These are phyloP conservation scores for Paecilomyces dactylethromorphus DNA, from an alignment of 2,329 filamentous ascomycete genomes.

Conservation along the genomic window DNA sequence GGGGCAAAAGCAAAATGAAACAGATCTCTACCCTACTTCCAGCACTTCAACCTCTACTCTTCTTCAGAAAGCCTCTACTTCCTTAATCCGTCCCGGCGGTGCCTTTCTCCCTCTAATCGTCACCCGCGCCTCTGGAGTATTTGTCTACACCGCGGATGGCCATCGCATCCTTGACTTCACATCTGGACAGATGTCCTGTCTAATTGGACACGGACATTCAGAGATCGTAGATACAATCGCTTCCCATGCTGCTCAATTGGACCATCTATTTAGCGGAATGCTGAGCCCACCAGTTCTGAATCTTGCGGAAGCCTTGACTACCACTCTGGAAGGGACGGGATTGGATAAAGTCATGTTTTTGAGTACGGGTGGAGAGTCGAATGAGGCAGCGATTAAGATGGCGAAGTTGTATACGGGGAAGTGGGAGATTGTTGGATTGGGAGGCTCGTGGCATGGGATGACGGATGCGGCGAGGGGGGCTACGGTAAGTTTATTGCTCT, in stretches of 20 bases:
- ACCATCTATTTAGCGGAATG: slow-evolving; percentile 57
- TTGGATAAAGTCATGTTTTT: slow-evolving; percentile 54
- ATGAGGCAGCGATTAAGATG: slow-evolving; percentile 58
- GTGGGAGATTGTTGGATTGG: slow-evolving; percentile 57
- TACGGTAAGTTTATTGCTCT: slow-evolving; percentile 18
- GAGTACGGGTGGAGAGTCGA: slow-evolving; percentile 51
- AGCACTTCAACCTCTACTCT: neutral
- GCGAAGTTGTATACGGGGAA: slow-evolving; percentile 60
- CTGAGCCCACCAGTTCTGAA: slow-evolving; percentile 51
- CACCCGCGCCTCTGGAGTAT: slow-evolving; percentile 39
- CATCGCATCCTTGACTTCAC: slow-evolving; percentile 52
- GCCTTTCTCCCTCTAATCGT: slow-evolving; percentile 35
- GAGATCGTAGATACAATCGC: slow-evolving; percentile 51
- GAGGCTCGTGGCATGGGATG: slow-evolving; percentile 56
- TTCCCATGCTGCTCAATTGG: slow-evolving; percentile 45
- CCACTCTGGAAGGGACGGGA: slow-evolving; percentile 38
- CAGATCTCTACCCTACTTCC: neutral
- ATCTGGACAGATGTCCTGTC: slow-evolving; percentile 55
- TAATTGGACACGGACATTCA: slow-evolving; percentile 53
- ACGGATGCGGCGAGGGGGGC: slow-evolving; percentile 48
- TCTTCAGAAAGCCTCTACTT: slow-evolving; percentile 26
- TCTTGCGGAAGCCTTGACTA: slow-evolving; percentile 47
- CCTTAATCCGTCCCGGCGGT: slow-evolving; percentile 14
- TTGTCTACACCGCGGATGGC: slow-evolving; percentile 39
- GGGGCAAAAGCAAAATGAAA: neutral